phyloP scores from a whole-genome alignment of 257 asterid genomes.

The Penstemon barbatus region DNA sequence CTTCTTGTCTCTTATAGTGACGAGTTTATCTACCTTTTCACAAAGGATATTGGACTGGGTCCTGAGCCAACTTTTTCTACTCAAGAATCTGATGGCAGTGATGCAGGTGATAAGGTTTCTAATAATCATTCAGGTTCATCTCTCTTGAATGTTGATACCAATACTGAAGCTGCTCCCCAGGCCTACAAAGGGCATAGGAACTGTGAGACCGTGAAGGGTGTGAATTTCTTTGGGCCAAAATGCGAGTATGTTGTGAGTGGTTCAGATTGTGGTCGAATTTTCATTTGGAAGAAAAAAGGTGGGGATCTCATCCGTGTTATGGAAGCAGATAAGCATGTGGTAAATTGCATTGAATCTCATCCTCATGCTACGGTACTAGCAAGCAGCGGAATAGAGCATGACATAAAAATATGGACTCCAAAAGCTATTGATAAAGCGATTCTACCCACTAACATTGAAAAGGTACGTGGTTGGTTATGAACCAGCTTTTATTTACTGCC shows the following conservation, averaged over 20 bases:
- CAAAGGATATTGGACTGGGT: slow-evolving; percentile 69
- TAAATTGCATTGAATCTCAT: slow-evolving; percentile 85
- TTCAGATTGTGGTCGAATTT: slow-evolving; percentile 92
- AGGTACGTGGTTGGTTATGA: slow-evolving; percentile 46
- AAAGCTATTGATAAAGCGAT: slow-evolving; percentile 65
- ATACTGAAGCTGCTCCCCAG: slow-evolving; percentile 52
- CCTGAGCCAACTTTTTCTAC: slow-evolving; percentile 49
- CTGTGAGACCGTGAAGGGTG: slow-evolving; percentile 80
- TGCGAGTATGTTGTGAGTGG: slow-evolving; percentile 89
- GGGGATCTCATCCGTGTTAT: slow-evolving; percentile 83
- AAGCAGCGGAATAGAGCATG: slow-evolving; percentile 84
- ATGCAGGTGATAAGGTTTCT: slow-evolving; percentile 36
- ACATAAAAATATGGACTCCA: slow-evolving; percentile 82
- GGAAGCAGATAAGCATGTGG: slow-evolving; percentile 76
- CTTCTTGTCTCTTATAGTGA: slow-evolving; percentile 83
- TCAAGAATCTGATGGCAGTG: slow-evolving; percentile 39
- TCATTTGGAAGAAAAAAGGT: slow-evolving; percentile 82
- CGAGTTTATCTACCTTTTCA: slow-evolving; percentile 76
- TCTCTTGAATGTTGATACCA: slow-evolving; percentile 30
- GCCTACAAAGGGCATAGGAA: slow-evolving; percentile 82
- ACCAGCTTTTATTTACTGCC: not conserved
- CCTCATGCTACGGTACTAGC: slow-evolving; percentile 78
- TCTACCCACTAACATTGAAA: slow-evolving; percentile 59
- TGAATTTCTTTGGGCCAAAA: slow-evolving; percentile 82
- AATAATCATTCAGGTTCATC: slow-evolving; percentile 35